Evolutionary conservation across 306 rosid species (phyloP).

Genomic region (Lagenaria siceraria): DNA sequence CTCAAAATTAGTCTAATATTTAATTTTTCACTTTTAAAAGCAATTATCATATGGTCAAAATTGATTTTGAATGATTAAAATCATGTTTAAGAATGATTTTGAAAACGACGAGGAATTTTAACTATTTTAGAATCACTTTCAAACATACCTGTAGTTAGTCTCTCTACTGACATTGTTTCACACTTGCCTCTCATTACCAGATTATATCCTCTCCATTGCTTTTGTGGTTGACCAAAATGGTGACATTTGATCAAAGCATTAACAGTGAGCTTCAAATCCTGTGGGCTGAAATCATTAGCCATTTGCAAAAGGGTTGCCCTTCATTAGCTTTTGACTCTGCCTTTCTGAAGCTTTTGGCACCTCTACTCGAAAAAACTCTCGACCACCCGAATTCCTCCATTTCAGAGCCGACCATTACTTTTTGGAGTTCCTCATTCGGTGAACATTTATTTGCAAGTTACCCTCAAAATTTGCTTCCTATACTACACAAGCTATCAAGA

Average conservation of each 20-base stretch:
- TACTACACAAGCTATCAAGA: slow-evolving; percentile 61
- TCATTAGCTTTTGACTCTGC: slow-evolving; percentile 48
- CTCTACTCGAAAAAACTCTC: slow-evolving; percentile 62
- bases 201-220: slow-evolving; percentile 44
- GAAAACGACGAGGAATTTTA: too few relatives aligned
- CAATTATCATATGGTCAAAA: too few relatives aligned
- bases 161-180: not conserved
- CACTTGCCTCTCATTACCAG: slow-evolving; percentile 29
- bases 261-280: slow-evolving; percentile 30
- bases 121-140: too few relatives aligned
- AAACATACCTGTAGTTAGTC: too few relatives aligned
- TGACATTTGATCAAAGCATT: slow-evolving; percentile 29
- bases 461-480: slow-evolving; percentile 46
- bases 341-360: slow-evolving; percentile 45
- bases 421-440: slow-evolving; percentile 71
- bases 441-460: slow-evolving; percentile 42
- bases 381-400: slow-evolving; percentile 53
- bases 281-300: slow-evolving; percentile 48
- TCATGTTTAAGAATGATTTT: too few relatives aligned
- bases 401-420: slow-evolving; percentile 49
- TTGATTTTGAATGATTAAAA: too few relatives aligned
- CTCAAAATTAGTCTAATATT: too few relatives aligned
- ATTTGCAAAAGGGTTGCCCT: slow-evolving; percentile 43
- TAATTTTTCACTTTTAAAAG: too few relatives aligned
- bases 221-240: slow-evolving; percentile 46